phyloP scores from a whole-genome alignment of 1,284 basidiomycete genomes.

The Melampsora americana region DNA sequence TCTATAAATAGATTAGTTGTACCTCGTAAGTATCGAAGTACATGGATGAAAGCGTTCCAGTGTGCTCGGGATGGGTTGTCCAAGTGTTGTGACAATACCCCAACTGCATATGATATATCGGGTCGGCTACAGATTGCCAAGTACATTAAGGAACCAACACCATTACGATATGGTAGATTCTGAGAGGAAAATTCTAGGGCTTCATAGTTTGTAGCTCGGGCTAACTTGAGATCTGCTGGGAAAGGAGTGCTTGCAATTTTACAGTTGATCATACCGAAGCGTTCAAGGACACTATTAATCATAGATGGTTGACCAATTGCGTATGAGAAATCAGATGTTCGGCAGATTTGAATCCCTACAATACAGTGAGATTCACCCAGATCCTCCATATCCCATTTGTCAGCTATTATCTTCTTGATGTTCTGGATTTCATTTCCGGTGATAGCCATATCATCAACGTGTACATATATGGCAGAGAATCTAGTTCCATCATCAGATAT shows the following conservation, averaged over 20 bases:
- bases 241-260: not conserved
- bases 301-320: not conserved
- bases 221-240: not conserved
- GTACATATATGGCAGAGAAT: not conserved
- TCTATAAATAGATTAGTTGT: not conserved
- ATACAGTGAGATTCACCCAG: not conserved
- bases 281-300: not conserved
- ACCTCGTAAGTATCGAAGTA: conserved; percentile 1
- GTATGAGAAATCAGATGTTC: not conserved
- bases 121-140: not conserved
- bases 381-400: not conserved
- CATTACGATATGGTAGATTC: not conserved
- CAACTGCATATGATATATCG: not conserved
- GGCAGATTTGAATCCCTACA: not conserved
- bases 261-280: not conserved
- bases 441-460: no score
- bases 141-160: not conserved
- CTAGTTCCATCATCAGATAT: not conserved
- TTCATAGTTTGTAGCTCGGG: not conserved
- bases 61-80: not conserved
- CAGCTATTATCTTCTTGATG: not conserved
- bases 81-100: not conserved
- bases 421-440: not conserved
- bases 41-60: conserved; percentile 1
- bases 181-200: not conserved